Base-by-base conservation (phyloP, 192 early-diverging fungal genomes). In the Coemansia sp. region DNA sequence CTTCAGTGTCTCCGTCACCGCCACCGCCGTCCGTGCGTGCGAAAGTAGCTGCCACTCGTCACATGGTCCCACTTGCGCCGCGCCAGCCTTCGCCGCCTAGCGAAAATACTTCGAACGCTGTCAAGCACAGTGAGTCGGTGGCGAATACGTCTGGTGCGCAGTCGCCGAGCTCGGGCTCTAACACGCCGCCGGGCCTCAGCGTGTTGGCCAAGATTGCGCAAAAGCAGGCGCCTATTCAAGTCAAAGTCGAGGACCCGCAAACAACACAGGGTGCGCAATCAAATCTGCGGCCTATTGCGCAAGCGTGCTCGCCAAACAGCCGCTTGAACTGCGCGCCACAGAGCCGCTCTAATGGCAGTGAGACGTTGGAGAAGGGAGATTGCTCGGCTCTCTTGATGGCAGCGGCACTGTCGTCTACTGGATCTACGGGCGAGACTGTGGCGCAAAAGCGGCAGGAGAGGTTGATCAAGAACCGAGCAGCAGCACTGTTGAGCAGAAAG, bases 401-500 rank as follows among this genome's bases (percentile, higher is more conserved):
- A 21, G 27, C 38, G 14, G n/a, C 61, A 12, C 10, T 37, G 19
- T 10, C 21, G 51, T 12, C 17, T 42, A 25, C 7, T 32, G 15
- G 46, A 25, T 62, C 32, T 27, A 19, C 64, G n/a, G 69, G 55
- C 19, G 75, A 76, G 4, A 27, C 85, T 0, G 74, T 76, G 1
- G 80, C 82, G 31, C 77, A 86, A 36, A 97, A 96, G 76, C 86
- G 91, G 27, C 91, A 94, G 69, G 91, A 94, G 66, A 85, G 95
- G 36, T 74, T 97, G 66, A 94, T 97, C 61, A 95, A 95, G 84
- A 97, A 97, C 78, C 89, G 95, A 12, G 94, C 92, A 4, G 92
- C 93, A 0, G 95, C 95, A 11, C 78, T 94, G 37, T 75, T 93
- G 62, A 93, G 91, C 14, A 88, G 95, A 39, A 95, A 94, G 81